Evolutionary conservation across 768 basidiomycete genomes (phyloP), one percentile per base, ranked within the genome.

Genomic region (Boletus rubescentipes): DNA sequence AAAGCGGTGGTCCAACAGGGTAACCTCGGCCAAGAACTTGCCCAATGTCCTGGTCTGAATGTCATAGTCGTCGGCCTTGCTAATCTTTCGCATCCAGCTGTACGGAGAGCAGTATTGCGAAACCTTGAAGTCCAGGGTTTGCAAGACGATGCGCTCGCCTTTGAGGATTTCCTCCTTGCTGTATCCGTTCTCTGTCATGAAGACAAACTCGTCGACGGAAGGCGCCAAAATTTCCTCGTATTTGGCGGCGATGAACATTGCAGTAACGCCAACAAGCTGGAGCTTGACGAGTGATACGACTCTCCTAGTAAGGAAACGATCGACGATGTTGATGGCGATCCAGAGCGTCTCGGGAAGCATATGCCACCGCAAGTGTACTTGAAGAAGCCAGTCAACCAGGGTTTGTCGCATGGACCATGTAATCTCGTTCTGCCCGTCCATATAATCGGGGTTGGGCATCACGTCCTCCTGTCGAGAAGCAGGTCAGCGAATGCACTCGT

Each of bases 221-320:
- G 97, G 97, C 0, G 97, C 96, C 53, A 99, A 81, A 66, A 99
- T 98, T 73, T 99, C 97, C 73, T 99, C 97, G 76, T 98, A 99
- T 73, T 99, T 99, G 53, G 93, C 89, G 0, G 97, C 97, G 61
- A 99, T 88, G 78, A 98, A 98, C 90, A 99, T 95, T 44, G 97
- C 96, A 0, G 95, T 97, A 57, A 99, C 91, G 26, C 97, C 97
- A 51, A 99, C 97, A 26, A 99, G 87, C 74, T 96, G 93, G 45
- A 96, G 84, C 74, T 94, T 96, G 65, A 90, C 83, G 37, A 94
- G 76, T 4, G 89, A 91, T 16, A 96, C 93, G 51, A 91, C 85
- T 31, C 93, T 86, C 65, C 87, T 86, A 46, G 89, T 91, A 45
- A 96, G 79, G 79, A 96, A 94, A 58, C 93, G 89, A 68, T 96